Evolutionary conservation across 257 asterid species (phyloP).

Genomic region (Jaltomata sinuosa): DNA sequence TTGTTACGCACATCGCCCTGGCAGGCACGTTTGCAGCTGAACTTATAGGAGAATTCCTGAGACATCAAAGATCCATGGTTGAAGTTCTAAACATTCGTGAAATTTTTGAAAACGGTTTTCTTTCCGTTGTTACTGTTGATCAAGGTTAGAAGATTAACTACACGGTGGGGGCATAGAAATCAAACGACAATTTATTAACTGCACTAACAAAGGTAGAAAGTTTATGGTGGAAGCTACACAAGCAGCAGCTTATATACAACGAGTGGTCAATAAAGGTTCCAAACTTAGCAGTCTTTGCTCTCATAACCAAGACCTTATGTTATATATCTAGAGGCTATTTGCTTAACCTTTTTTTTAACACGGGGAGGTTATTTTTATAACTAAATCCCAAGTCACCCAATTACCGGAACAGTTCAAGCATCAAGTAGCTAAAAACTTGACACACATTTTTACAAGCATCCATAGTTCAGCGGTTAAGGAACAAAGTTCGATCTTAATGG

Average conservation of each 20-base stretch:
- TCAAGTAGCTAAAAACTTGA: background rate
- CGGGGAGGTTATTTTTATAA: background rate
- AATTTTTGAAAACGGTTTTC: background rate
- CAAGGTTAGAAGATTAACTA: background rate
- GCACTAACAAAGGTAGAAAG: background rate
- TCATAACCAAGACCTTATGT: background rate
- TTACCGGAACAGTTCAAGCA: background rate
- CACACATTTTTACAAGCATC: background rate
- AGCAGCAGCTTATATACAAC: background rate
- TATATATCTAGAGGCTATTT: background rate
- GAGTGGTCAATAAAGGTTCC: background rate
- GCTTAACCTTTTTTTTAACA: background rate
- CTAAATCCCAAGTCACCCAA: background rate
- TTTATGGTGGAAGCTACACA: background rate
- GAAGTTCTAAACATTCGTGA: background rate
- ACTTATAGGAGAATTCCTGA: conserved; percentile 46
- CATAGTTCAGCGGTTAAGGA: background rate
- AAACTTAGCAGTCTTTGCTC: background rate
- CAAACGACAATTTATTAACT: background rate
- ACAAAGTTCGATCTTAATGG: background rate
- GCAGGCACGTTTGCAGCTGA: conserved; percentile 78
- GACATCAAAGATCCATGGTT: background rate
- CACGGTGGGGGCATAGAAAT: background rate
- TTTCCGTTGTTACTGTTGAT: background rate
- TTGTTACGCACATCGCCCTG: conserved; percentile 42